phyloP scores from a whole-genome alignment of 2,329 filamentous ascomycete genomes.

The Calonectria honghensis region DNA sequence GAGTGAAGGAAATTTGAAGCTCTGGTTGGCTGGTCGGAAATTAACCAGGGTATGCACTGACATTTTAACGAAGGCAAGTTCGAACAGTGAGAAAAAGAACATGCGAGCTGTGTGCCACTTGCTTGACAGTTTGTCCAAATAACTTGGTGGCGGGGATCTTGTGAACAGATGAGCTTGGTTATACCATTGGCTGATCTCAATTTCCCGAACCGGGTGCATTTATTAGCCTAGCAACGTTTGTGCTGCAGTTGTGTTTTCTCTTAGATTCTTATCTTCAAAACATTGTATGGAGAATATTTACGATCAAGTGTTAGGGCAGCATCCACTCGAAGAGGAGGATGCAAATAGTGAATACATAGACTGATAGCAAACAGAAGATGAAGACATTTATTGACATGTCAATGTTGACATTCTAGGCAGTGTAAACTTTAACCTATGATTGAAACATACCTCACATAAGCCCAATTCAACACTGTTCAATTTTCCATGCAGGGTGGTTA shows the following conservation, averaged over 20 bases:
- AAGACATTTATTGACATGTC: background rate
- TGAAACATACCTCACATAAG: background rate
- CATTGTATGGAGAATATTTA: background rate
- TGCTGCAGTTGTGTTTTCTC: background rate
- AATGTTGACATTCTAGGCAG: background rate
- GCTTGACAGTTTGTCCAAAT: background rate
- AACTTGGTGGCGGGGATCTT: background rate
- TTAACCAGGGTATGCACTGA: background rate
- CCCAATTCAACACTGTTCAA: background rate
- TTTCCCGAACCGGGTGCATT: background rate
- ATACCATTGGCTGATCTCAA: background rate
- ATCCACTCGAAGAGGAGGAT: background rate
- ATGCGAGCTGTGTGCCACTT: background rate
- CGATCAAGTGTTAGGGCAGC: background rate
- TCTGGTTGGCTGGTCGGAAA: background rate
- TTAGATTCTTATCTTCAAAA: background rate
- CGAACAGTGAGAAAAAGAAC: conserved; percentile 10
- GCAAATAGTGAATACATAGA: background rate
- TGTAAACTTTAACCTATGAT: background rate
- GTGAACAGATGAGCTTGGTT: background rate
- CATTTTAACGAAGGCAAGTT: background rate
- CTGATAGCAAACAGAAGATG: background rate
- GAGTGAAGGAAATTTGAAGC: background rate
- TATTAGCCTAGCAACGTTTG: background rate
- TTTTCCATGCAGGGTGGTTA: background rate